Base-by-base conservation (phyloP, 768 basidiomycete genomes). In the Bullera alba region DNA sequence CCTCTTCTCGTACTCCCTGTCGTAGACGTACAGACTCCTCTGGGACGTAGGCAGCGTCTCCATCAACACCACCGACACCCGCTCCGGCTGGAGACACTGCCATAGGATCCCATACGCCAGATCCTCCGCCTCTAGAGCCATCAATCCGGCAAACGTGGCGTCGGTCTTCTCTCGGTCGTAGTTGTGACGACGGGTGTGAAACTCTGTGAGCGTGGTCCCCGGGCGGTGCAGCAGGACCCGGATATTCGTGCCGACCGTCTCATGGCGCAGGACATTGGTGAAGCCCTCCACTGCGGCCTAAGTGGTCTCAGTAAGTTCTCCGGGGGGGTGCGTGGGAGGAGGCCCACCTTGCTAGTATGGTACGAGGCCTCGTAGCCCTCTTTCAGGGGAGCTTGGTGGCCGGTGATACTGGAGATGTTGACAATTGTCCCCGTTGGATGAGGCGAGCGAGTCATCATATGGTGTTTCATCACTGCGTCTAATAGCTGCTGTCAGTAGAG, bases 1-100 rank as follows among this genome's bases (percentile, higher is more conserved):
- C 19, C 45, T 32, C 59, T 76, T n/a, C 80, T 86, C 50, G 19
- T 36, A 51, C 6, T n/a, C 22, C 32, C 22, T 23, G 29, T 50
- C 49, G 17, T 23, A 30, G 5, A 25, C 49, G 28, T 50, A 50
- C 27, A 50, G n/a, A 21, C 39, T 42, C 49, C 49, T 41, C 22
- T 42, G 29, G 1, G 26, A 32, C 39, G 49, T 50, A 28, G 27
- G 27, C 22, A 50, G 41, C 26, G 49, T 50, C 49, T 50, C 49
- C 39, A 50, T 43, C 41, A 43, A 14, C 17, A 50, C 41, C 19
- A 30, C 27, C n/a, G 39, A 42, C 23, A 50, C 43, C 49, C 49
- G 39, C 30, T 50, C 49, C 2, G 49, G 49, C 49, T 50, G 49
- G 8, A 50, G 32, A 34, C 49, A 50, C 41, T 50, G 49, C 49